Conservation (phyloP, 805 yeast species). For the Pichia deserticola region DNA sequence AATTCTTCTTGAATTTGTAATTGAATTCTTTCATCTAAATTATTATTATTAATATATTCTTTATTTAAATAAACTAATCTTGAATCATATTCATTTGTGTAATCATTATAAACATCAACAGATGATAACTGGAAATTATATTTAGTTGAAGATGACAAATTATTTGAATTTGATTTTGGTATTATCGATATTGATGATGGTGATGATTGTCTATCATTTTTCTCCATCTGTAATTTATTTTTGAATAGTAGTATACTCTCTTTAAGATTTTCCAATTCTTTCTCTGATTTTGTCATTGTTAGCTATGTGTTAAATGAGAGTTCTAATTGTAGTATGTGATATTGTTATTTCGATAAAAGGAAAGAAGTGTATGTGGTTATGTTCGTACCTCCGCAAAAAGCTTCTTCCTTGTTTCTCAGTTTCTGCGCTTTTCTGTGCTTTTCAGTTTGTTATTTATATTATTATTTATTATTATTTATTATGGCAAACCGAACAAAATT, state of each 20-base stretch:
- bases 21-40: slow-evolving; percentile 20
- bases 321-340: background rate
- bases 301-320: background rate
- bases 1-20: slow-evolving; percentile 24
- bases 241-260: slow-evolving; percentile 22
- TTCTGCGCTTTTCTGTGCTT: no score
- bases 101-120: slow-evolving; percentile 14
- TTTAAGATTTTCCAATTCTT: slow-evolving; percentile 1
- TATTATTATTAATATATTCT: slow-evolving; percentile 7
- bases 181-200: slow-evolving; percentile 13
- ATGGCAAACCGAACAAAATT: no score
- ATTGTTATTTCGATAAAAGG: background rate
- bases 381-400: no score
- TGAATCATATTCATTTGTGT: slow-evolving; percentile 14
- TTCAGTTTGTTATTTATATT: no score
- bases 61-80: slow-evolving; percentile 22
- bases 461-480: no score
- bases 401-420: no score
- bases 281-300: slow-evolving; percentile 3
- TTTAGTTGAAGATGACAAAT: slow-evolving; percentile 16
- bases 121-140: slow-evolving; percentile 17
- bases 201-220: slow-evolving; percentile 5
- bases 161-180: background rate
- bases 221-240: slow-evolving; percentile 6
- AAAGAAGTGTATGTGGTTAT: background rate